Base-by-base conservation (phyloP, 2,329 filamentous ascomycete species). In the Neoarthrinium moseri region DNA sequence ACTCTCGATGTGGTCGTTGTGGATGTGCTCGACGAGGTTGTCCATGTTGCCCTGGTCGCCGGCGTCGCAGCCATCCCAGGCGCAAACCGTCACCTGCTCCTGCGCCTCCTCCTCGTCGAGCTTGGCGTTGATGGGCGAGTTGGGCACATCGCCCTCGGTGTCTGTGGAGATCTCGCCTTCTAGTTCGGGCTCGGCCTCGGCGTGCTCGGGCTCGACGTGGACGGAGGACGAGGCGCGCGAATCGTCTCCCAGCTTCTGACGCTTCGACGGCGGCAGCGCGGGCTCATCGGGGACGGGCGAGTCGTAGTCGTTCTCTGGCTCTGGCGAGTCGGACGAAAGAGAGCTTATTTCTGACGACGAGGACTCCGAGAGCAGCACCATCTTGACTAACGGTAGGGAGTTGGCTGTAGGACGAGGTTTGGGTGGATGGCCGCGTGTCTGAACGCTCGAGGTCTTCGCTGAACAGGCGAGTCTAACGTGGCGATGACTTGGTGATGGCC, bases 1-100 rank as follows among this genome's bases (percentile, higher is more conserved):
- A 50, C 85, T 89, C 62, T 94, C 90, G 60, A 97, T 96, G 68
- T 99, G 94, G 48, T 92, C 89, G 60, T 91, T 87, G 68, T 97
- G 92, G 49, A 94, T 88, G 61, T 94, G 88, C 56, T 88, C 81
- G 33, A 94, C 88, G 34, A 94, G 69, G 52, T 74, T 81, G 66
- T 94, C 88, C 88, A 92, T 92, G 61, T 91, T 87, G 13, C 81
- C 77, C 54, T 89, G 68, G 58, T 91, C 87, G 30, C 84, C 86
- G 3, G 75, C 81, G 32, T 74, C 72, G 62, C 88, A 94, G 47
- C 83, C 85, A 52, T 89, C 84, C 88, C 88, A 94, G 44, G 80
- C 81, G 68, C 88, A 94, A 38, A 82, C 70, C 0, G 87, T 90
- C 37, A 92, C 83, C 64, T 92, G 88, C 56, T 90, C 87, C 55